Conservation (phyloP, 2,329 filamentous ascomycete species). For the Diaporthe amygdali region DNA sequence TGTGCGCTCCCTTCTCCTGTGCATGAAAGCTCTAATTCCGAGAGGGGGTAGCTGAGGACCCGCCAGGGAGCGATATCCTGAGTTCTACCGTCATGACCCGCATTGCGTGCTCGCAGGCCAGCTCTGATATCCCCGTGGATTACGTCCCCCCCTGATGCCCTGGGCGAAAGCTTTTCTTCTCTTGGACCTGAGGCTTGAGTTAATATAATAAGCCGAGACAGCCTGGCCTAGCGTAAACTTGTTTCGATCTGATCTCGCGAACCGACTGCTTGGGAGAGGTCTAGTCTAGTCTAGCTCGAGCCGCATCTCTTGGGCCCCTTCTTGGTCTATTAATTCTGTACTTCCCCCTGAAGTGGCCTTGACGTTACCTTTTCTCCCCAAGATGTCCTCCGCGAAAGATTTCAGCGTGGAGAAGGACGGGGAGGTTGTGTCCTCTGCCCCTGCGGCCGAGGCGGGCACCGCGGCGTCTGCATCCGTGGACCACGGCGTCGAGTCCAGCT, state of each 20-base stretch:
- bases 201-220: not conserved
- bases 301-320: not conserved
- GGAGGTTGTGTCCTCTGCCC: not conserved
- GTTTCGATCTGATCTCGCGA: not conserved
- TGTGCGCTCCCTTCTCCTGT: not conserved
- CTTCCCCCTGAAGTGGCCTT: not conserved
- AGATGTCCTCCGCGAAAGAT: slow-evolving; percentile 17
- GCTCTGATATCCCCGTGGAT: slow-evolving; percentile 2
- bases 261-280: not conserved
- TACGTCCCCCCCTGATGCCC: not conserved
- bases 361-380: not conserved
- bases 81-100: slow-evolving; percentile 7
- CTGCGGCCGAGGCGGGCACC: not conserved
- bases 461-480: not conserved
- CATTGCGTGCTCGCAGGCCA: slow-evolving; percentile 25
- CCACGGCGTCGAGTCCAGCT: slow-evolving; percentile 26
- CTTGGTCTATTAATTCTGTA: not conserved
- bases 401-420: slow-evolving; percentile 15
- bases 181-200: not conserved
- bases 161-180: not conserved
- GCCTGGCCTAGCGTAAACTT: not conserved
- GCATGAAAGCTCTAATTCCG: not conserved
- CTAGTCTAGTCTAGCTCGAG: not conserved
- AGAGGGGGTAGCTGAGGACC: not conserved
- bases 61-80: not conserved